Base-by-base conservation (phyloP, 1,284 basidiomycete genomes). In the Xanthoconium separans region DNA sequence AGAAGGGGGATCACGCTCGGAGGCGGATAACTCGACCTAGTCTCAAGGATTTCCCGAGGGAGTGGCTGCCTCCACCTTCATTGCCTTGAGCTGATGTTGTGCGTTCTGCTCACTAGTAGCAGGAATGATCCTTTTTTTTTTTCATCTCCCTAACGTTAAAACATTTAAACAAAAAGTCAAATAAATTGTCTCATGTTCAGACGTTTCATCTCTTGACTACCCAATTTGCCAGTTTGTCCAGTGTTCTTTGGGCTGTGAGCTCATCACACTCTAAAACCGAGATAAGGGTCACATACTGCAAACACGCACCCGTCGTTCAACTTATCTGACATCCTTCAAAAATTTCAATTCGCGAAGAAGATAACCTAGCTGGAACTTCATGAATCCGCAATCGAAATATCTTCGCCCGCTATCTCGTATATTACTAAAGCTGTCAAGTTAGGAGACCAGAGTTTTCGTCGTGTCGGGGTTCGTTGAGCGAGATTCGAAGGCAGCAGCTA, bases 11-110 rank as follows among this genome's bases (percentile, higher is more conserved):
- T 50, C 85, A 89, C 65, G 74, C 81, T 20, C 75, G 82, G 41
- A 79, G 78, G 57, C 79, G 81, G 56, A 73, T 81, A 42, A 77
- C 80, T 45, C 80, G 83, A 45, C 84, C 88, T 33, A 79, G 85
- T 30, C 75, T 92, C 53, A 77, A 73, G 57, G 91, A 93, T 63
- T 94, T 93, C 70, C 92, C 92, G 1, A 73, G 81, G 66, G 87
- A 88, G 66, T 94, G 91, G 91, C 74, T 94, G 58, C 86, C 85
- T 27, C 61, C 61, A 30, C 34, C 24, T 22, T 27, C 56, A 40
- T 52, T 47, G 7, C 36, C 40, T 44, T 36, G 44, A 42, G 40
- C 50, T 22, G 46, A 59, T 43, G 50, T 48, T 39, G 33, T 45
- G 11, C 24, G 53, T 45, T 43, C 37, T 45, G 39, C 41, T 36